Evolutionary conservation across 371 early-diverging fungal species (phyloP), one percentile per base, ranked within the genome.

Genomic region (Enterocytospora artemiae): DNA sequence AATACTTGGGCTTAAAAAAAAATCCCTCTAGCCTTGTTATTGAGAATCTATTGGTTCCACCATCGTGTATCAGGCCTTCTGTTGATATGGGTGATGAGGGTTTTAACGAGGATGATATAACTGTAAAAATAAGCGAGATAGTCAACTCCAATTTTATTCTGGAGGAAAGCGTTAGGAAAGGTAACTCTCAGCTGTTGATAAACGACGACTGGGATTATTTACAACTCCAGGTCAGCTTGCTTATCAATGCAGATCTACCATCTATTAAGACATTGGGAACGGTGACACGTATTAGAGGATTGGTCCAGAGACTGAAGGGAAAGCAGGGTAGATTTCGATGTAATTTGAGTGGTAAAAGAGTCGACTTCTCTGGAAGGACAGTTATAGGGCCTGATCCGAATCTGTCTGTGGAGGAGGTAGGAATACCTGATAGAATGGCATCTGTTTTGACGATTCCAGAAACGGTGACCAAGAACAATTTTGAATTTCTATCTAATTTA

Each of bases 331-430:
- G 99, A 59, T 95, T 98, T 84, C 85, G 99, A 75, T 94, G 95
- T 37, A 98, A 96, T 72, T 81, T 98, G 63, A 90, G 90, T 9
- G 99, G 99, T 60, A 98, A 98, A 82, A 89, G 99, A 80, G 97
- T 96, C 16, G 96, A 98, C 78, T 98, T 95, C 76, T 90, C 91
- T 32, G 95, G 90, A 2, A 84, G 99, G 76, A 96, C 99, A 0
- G 99, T 98, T 59, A 98, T 98, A 76, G 91, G 93, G 1, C 96
- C 96, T 4, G 96, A 98, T 78, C 96, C 99, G 22, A 95, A 93
- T 76, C 83, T 96, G 77, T 85, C 90, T 32, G 93, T 98, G 59
- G 96, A 95, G 73, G 89, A 98, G 77, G 85, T 84, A 32, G 96
- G 93, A 2, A 90, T 98, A 0, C 98, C 98, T 7, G 85, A 85